phyloP scores from a whole-genome alignment of 306 rosid species.

The Fagus crenata region DNA sequence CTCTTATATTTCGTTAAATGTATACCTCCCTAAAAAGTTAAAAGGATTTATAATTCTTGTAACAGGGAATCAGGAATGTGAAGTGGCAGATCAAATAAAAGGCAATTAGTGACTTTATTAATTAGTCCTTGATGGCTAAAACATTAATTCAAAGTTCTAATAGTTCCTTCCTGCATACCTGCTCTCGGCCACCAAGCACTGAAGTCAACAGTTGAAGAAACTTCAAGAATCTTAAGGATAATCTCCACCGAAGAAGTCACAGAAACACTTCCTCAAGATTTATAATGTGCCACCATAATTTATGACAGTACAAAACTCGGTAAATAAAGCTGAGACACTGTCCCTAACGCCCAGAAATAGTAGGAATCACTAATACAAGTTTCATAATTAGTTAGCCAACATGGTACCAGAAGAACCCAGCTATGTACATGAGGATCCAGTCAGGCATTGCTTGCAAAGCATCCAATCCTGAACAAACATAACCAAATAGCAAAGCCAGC shows the following conservation, averaged over 20 bases:
- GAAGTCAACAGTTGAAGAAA: slow-evolving; percentile 14
- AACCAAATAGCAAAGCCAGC: slow-evolving; percentile 3
- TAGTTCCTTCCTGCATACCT: slow-evolving; percentile 24
- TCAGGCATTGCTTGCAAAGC: background rate
- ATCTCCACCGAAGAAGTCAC: slow-evolving; percentile 21
- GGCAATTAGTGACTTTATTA: slow-evolving; percentile 11
- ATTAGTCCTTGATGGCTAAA: slow-evolving; percentile 5
- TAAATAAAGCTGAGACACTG: slow-evolving; percentile 18
- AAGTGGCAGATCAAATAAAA: slow-evolving; percentile 8
- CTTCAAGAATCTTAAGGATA: slow-evolving; percentile 4
- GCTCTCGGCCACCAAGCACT: slow-evolving; percentile 18
- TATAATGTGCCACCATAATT: slow-evolving; percentile 16
- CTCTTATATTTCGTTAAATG: background rate
- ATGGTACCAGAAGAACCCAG: slow-evolving; percentile 11
- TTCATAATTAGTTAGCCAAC: slow-evolving; percentile 1
- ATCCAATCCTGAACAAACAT: slow-evolving; percentile 2
- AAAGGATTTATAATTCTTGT: background rate
- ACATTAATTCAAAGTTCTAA: slow-evolving; percentile 5
- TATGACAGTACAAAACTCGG: slow-evolving; percentile 23
- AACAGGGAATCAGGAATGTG: background rate
- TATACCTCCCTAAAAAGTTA: background rate
- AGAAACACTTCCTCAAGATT: slow-evolving; percentile 1
- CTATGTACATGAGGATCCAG: slow-evolving; percentile 18
- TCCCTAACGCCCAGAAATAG: background rate
- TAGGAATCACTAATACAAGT: background rate